phyloP scores from a whole-genome alignment of 495 filamentous ascomycete species.

The Darksidea phi region DNA sequence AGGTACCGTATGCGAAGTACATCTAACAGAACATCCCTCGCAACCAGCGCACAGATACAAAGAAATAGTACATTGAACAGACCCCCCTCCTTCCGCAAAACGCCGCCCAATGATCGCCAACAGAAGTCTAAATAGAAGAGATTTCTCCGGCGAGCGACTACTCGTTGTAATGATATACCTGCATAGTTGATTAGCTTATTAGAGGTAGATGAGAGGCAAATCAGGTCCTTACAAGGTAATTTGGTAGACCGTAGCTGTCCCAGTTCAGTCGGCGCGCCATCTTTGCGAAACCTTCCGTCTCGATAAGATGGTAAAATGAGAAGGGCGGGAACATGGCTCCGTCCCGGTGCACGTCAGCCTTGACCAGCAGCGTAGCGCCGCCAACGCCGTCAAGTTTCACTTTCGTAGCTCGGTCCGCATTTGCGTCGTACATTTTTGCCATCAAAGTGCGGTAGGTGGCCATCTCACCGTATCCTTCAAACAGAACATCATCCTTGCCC shows the following conservation, averaged over 20 bases:
- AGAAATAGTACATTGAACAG: too few species aligned
- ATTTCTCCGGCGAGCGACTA: constrained; percentile 44
- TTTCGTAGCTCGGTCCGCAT: constrained; percentile 57
- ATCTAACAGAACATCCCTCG: too few species aligned
- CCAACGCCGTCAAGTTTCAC: constrained; percentile 87
- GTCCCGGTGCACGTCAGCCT: constrained; percentile 95
- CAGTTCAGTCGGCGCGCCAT: constrained; percentile 91
- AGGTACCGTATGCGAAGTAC: too few species aligned
- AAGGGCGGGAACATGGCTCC: constrained; percentile 99
- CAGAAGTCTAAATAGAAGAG: background rate
- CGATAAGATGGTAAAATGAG: constrained; percentile 92
- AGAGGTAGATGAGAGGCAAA: background rate
- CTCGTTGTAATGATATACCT: constrained; percentile 72
- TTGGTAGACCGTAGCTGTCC: constrained; percentile 78
- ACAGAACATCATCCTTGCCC: constrained; percentile 84
- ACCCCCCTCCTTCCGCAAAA: constrained; percentile 5
- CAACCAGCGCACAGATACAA: too few species aligned
- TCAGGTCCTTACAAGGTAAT: constrained; percentile 80
- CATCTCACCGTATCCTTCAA: constrained; percentile 91
- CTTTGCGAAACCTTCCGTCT: constrained; percentile 97
- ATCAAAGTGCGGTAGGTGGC: constrained; percentile 88
- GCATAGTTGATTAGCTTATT: constrained; percentile 3
- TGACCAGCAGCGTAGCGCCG: constrained; percentile 89
- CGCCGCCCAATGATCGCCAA: constrained; percentile 27
- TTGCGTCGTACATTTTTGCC: constrained; percentile 70